Evolutionary conservation across 2,329 filamentous ascomycete genomes (phyloP).

Genomic region (Emydomyces testavorans): DNA sequence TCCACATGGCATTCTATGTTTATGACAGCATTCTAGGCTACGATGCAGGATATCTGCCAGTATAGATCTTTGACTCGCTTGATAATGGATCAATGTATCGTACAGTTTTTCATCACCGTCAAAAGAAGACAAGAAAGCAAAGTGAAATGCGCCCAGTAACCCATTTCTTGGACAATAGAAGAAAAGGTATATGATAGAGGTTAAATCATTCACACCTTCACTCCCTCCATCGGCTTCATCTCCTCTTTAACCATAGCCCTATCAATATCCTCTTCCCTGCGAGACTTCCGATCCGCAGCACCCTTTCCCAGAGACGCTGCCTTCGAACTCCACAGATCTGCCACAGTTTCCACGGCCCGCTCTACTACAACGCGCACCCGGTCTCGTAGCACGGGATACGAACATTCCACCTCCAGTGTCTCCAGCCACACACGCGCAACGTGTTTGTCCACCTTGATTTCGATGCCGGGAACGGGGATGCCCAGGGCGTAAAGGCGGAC

Average conservation of each 20-base stretch:
- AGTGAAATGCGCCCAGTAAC: no score
- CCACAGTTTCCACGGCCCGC: slow-evolving; percentile 74
- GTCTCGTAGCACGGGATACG: slow-evolving; percentile 65
- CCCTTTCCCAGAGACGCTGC: neutral
- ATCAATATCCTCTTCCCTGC: neutral
- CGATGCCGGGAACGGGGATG: slow-evolving; percentile 80
- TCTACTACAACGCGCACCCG: slow-evolving; percentile 83
- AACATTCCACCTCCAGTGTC: slow-evolving; percentile 78
- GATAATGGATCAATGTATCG: neutral
- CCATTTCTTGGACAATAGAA: no score
- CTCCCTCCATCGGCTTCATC: neutral
- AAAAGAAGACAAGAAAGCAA: neutral
- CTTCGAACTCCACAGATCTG: slow-evolving; percentile 46
- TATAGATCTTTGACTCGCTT: no score
- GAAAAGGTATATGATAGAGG: no score
- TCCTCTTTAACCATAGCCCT: neutral
- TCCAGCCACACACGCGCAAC: slow-evolving; percentile 85
- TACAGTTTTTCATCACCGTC: neutral
- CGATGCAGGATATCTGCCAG: no score
- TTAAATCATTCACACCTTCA: neutral
- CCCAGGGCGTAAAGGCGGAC: slow-evolving; percentile 69
- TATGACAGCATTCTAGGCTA: neutral
- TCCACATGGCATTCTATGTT: neutral
- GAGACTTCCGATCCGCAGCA: neutral
- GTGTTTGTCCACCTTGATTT: slow-evolving; percentile 79